Evolutionary conservation across 768 basidiomycete species (phyloP), one percentile per base, ranked within the genome.

Genomic region (Mycena capillaripes): DNA sequence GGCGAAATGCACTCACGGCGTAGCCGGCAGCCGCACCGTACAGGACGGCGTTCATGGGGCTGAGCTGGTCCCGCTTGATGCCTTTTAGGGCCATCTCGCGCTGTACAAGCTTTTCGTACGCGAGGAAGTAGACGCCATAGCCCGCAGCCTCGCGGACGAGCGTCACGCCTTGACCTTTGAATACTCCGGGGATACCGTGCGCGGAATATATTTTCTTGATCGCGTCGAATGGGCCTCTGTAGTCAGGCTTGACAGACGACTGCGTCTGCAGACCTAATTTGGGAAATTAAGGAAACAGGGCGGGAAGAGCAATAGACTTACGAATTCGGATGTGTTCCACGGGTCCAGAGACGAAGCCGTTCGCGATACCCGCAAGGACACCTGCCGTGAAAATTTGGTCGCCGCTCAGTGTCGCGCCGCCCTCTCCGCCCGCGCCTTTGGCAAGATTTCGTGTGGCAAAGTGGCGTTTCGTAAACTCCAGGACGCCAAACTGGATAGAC

Each of bases 301-400:
- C n/a, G 61, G 46, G 29, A 52, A 36, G 19, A 21, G 14, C n/a
- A 30, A 56, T 23, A 17, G 34, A 85, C 93, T 80, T 75, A 96
- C 95, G 92, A 75, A 98, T 99, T 84, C 97, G 95, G 79, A 98
- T 97, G 79, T 98, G 97, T 81, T 99, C 97, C 21, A 99, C 97
- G 8, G 97, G 97, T 1, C 97, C 96, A 0, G 97, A 97, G 42
- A 98, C 96, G 69, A 97, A 86, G 32, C 95, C 93, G 78, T 98
- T 99, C 12, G 95, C 92, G 30, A 98, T 82, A 30, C 97, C 97
- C 27, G 97, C 97, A 42, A 91, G 84, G 5, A 96, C 90, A 74
- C 97, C 97, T 21, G 96, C 88, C 2, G 85, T 77, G 73, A 95
- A 89, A 16, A 97, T 85, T 80, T 99, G 96, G 19, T 81, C 80